These are phyloP conservation scores for Stylosanthes scabra DNA, from an alignment of 331 rosid genomes.

Conservation along the genomic window DNA sequence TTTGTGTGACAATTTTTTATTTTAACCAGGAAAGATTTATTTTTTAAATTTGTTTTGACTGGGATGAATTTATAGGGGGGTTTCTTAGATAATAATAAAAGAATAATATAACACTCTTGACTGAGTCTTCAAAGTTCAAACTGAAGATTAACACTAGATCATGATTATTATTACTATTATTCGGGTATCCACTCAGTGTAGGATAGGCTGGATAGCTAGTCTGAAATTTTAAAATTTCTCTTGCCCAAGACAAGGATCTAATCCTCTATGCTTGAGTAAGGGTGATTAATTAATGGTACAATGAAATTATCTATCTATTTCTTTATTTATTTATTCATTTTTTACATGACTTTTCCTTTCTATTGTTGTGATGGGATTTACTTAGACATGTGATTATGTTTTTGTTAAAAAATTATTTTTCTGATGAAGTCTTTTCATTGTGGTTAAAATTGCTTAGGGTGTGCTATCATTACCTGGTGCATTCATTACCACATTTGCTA, in stretches of 20 bases:
- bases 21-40: too few relatives aligned
- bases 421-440: neutral
- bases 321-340: slow-evolving; percentile 1
- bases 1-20: too few relatives aligned
- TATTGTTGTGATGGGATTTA: slow-evolving; percentile 17
- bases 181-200: too few relatives aligned
- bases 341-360: neutral
- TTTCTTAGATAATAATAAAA: too few relatives aligned
- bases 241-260: too few relatives aligned
- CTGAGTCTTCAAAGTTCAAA: slow-evolving; percentile 4
- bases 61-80: neutral
- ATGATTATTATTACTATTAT: neutral
- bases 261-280: too few relatives aligned
- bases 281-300: neutral
- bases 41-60: neutral
- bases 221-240: too few relatives aligned
- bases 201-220: too few relatives aligned
- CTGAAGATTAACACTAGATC: neutral
- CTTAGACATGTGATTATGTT: slow-evolving; percentile 22
- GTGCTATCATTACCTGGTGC: neutral
- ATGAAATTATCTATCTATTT: neutral
- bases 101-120: neutral
- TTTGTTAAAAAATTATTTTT: slow-evolving; percentile 12
- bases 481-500: neutral
- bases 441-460: slow-evolving; percentile 13